phyloP scores from a whole-genome alignment of 352 stramenopile species.

The Phytophthora macrochlamydospora region DNA sequence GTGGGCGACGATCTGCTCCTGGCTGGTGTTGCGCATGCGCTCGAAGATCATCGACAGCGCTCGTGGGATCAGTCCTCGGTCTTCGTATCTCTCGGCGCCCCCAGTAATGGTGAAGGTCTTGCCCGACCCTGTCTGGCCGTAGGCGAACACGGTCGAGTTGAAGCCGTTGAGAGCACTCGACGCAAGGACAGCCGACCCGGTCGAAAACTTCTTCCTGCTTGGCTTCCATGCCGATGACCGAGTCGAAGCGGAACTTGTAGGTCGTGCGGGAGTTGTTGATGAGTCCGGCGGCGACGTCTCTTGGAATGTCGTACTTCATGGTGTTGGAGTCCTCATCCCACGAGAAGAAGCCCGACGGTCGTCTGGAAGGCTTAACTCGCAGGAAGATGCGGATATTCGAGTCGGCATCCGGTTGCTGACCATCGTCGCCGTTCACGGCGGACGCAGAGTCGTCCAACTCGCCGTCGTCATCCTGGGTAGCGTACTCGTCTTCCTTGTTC shows the following conservation, averaged over 20 bases:
- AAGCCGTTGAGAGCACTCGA: constrained; percentile 93
- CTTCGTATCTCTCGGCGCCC: constrained; percentile 93
- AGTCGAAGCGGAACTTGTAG: constrained; percentile 94
- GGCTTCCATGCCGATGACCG: constrained; percentile 88
- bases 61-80: constrained; percentile 94
- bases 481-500: constrained; percentile 20
- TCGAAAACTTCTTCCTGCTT: constrained; percentile 96
- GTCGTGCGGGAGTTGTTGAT: constrained; percentile 84
- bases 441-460: constrained; percentile 32
- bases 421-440: constrained; percentile 29
- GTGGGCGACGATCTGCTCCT: constrained; percentile 62
- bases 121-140: constrained; percentile 94
- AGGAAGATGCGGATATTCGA: constrained; percentile 92
- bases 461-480: constrained; percentile 8
- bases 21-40: constrained; percentile 61
- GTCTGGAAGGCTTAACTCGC: constrained; percentile 87
- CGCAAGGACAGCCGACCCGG: constrained; percentile 70
- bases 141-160: constrained; percentile 97
- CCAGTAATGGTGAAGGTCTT: constrained; percentile 98
- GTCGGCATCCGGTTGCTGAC: constrained; percentile 36
- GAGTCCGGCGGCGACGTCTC: constrained; percentile 68
- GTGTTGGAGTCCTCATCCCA: constrained; percentile 71
- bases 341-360: constrained; percentile 73
- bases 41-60: constrained; percentile 92
- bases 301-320: constrained; percentile 82